These are phyloP conservation scores for Pleurotus pulmonarius DNA, from an alignment of 768 basidiomycete species.

Conservation along the genomic window DNA sequence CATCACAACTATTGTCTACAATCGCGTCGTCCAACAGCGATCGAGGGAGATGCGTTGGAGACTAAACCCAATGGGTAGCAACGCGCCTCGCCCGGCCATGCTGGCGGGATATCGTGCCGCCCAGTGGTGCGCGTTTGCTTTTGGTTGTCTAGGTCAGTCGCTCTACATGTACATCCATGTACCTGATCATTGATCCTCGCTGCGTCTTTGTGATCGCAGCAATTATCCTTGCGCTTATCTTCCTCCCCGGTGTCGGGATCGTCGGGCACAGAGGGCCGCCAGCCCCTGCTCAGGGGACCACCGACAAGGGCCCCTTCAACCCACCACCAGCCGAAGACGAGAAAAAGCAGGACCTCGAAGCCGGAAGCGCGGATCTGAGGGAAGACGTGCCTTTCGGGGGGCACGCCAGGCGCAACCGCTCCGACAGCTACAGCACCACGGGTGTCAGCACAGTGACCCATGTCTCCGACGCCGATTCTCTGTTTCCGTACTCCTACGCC, in stretches of 20 bases:
- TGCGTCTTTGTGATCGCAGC: background rate
- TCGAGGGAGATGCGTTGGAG: conserved; percentile 26
- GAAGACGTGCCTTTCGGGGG: background rate
- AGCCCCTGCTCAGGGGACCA: background rate
- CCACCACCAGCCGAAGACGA: background rate
- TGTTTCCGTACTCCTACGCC: background rate
- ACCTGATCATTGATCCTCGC: too few species aligned
- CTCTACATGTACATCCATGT: too few species aligned
- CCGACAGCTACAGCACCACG: background rate
- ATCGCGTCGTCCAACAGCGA: conserved; percentile 31
- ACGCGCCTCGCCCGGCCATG: conserved; percentile 29
- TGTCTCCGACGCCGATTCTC: background rate
- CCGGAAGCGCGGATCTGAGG: background rate
- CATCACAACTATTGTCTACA: conserved; percentile 53
- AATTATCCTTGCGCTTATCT: conserved; percentile 11
- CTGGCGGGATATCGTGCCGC: conserved; percentile 48
- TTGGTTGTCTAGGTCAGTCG: conserved; percentile 43
- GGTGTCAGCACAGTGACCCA: background rate
- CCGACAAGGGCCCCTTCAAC: background rate
- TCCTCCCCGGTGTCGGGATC: conserved; percentile 4
- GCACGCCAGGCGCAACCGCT: background rate
- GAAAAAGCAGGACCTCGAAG: background rate
- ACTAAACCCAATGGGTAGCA: conserved; percentile 21
- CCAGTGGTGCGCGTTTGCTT: conserved; percentile 49
- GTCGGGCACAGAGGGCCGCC: background rate